These are phyloP conservation scores for Grosmannia penicillata DNA, from an alignment of 2,329 filamentous ascomycete genomes.

Conservation along the genomic window DNA sequence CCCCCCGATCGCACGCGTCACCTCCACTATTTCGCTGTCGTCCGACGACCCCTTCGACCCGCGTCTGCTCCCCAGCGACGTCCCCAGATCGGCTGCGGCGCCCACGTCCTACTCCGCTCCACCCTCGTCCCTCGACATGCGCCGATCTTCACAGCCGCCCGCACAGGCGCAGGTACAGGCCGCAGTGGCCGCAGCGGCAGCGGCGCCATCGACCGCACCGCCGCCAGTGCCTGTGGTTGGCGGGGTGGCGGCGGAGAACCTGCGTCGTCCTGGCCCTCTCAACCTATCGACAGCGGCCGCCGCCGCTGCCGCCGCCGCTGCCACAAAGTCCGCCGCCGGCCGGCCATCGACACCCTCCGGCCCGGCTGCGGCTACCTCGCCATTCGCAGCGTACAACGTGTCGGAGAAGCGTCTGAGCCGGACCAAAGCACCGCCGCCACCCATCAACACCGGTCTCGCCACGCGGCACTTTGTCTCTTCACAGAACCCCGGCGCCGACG, in stretches of 20 bases:
- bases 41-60: not conserved
- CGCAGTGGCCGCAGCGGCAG: not conserved
- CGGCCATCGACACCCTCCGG: not conserved
- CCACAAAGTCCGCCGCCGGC: constrained; percentile 6
- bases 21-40: constrained; percentile 1
- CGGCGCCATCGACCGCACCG: constrained; percentile 16
- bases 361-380: not conserved
- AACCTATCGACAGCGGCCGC: constrained; percentile 4
- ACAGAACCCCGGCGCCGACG: not conserved
- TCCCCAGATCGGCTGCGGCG: constrained; percentile 16
- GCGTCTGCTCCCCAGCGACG: constrained; percentile 20
- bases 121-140: constrained; percentile 3
- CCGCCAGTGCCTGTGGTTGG: too few relatives aligned
- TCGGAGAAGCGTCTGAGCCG: constrained; percentile 15
- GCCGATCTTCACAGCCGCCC: not conserved
- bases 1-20: constrained; percentile 33
- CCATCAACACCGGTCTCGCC: constrained; percentile 20
- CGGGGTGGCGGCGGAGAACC: too few relatives aligned
- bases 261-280: too few relatives aligned
- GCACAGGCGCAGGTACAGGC: not conserved
- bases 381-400: constrained; percentile 2
- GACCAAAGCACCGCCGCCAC: constrained; percentile 20
- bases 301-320: constrained; percentile 9
- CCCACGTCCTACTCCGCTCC: constrained; percentile 8
- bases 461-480: constrained; percentile 14